Conservation (phyloP, 805 yeast species). For the Kregervanrija fluxuum region DNA sequence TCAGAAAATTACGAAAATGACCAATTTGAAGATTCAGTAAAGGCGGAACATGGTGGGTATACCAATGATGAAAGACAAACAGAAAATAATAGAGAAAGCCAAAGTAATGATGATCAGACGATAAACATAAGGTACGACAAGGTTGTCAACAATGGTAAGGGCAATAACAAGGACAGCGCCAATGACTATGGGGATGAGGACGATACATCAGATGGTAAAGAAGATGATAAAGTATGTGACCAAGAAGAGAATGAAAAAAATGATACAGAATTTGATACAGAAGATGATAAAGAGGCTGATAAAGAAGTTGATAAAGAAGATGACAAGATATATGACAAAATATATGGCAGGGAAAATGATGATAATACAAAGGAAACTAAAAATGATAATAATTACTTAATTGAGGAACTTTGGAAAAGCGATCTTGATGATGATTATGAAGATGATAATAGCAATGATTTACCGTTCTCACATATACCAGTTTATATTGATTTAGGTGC, state of each 20-base stretch:
- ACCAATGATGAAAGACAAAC: too few relatives aligned
- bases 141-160: too few relatives aligned
- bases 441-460: constrained; percentile 1
- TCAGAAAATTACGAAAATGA: too few relatives aligned
- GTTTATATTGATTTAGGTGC: constrained; percentile 23
- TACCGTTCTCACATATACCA: constrained; percentile 11
- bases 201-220: constrained; percentile 3
- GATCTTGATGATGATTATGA: constrained; percentile 1
- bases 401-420: background rate
- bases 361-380: background rate
- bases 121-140: too few relatives aligned
- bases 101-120: too few relatives aligned
- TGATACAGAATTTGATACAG: background rate
- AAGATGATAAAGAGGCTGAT: constrained; percentile 1
- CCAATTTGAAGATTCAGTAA: background rate
- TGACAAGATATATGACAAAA: background rate
- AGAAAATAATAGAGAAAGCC: too few relatives aligned
- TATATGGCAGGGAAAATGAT: background rate
- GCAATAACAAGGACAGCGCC: too few relatives aligned
- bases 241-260: background rate
- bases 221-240: background rate
- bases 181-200: background rate
- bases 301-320: constrained; percentile 1
- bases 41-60: background rate
- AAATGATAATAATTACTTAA: background rate